Evolutionary conservation across 371 early-diverging fungal genomes (phyloP), one percentile per base, ranked within the genome.

Genomic region (Batkoa obscura): DNA sequence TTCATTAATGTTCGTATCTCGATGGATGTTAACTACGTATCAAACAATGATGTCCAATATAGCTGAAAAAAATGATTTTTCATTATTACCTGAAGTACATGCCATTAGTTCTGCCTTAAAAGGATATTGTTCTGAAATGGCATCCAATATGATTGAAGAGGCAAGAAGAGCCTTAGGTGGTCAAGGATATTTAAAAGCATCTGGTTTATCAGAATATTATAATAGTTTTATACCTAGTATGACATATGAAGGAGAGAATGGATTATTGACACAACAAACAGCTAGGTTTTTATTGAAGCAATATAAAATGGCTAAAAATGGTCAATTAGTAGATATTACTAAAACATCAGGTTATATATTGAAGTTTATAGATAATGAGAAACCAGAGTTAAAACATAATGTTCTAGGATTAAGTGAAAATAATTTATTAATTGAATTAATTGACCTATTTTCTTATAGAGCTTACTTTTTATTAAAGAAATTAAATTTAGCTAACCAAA

Each of bases 41-140:
- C 60, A 77, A 38, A 68, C 82, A 47, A 76, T 78, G 60, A 72
- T 83, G 63, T 70, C 57, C 0, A 68, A 70, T 39, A 63, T 83
- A 5, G 60, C 62, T 0, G 32, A 37, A 2, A 74, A 75, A 3
- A 72, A 79, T 57, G 71, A 67, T 35, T 58, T 61, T 32, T 6
- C 34, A 13, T 55, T 73, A 52, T 67, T 89, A 49, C 81, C 84
- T 57, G 89, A 87, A 64, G 74, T 90, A 0, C 92, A 91, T 64
- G 88, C 86, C 35, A 79, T 79, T 54, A 80, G 82, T 0, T 84
- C 88, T 0, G 88, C 86, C 9, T 73, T 92, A 54, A 92, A 92
- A 72, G 74, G 79, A 41, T 75, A 83, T 68, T 75, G 77, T 23
- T 86, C 88, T 0, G 82, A 80, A 23, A 70, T 81, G 61, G 80